Conservation (phyloP, 306 rosid genomes). For the Quercus rubra region DNA sequence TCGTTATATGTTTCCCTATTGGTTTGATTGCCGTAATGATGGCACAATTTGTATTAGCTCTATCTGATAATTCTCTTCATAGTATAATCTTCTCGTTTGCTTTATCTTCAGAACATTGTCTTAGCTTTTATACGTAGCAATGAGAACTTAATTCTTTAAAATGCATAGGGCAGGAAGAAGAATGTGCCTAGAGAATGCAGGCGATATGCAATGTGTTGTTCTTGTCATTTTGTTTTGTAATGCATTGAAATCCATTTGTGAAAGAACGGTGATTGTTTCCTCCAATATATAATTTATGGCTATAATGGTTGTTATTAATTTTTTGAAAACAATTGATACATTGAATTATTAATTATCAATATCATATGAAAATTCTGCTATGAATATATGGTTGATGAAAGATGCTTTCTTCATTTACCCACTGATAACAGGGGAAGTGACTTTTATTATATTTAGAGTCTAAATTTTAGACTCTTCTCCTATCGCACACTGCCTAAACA, state of each 20-base stretch:
- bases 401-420: neutral
- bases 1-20: constrained; percentile 41
- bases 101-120: neutral
- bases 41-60: constrained; percentile 13
- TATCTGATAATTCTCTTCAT: constrained; percentile 1
- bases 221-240: neutral
- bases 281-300: neutral
- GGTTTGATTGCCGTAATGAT: constrained; percentile 53
- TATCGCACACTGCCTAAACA: neutral
- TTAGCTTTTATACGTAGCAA: neutral
- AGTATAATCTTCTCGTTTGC: neutral
- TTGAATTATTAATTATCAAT: too few species aligned
- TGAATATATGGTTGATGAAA: neutral
- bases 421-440: neutral
- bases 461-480: neutral
- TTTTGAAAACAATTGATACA: neutral
- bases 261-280: too few species aligned
- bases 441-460: neutral
- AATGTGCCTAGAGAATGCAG: neutral
- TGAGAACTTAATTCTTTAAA: neutral
- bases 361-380: too few species aligned
- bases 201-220: neutral
- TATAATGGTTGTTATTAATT: neutral
- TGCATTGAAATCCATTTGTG: neutral
- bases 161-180: too few species aligned